These are phyloP conservation scores for Xylaria cubensis DNA, from an alignment of 495 filamentous ascomycete species.

Conservation along the genomic window DNA sequence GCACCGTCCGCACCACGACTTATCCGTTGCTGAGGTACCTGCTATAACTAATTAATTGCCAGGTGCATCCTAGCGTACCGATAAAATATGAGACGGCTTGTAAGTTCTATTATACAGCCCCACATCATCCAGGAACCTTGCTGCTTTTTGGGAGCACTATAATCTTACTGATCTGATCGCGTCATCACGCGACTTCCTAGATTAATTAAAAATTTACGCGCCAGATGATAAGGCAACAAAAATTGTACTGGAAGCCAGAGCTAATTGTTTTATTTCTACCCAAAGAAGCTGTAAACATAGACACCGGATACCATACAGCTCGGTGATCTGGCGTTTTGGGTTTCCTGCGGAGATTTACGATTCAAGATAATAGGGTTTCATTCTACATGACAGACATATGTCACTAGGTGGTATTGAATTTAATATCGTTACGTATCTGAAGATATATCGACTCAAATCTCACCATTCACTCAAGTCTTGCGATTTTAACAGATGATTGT, in stretches of 20 bases:
- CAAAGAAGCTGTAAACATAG: not conserved
- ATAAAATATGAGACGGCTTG: not conserved
- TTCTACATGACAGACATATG: not conserved
- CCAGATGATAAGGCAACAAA: not conserved
- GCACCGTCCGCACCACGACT: slow-evolving; percentile 13
- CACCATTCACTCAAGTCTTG: not conserved
- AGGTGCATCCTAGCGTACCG: slow-evolving; percentile 7
- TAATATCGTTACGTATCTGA: not conserved
- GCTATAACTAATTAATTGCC: not conserved
- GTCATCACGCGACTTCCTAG: slow-evolving; percentile 4
- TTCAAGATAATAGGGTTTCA: not conserved
- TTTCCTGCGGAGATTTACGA: not conserved
- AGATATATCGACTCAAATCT: not conserved
- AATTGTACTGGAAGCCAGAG: not conserved
- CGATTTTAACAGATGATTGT: slow-evolving; percentile 12
- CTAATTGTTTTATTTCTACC: not conserved
- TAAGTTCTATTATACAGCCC: not conserved
- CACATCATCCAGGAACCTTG: slow-evolving; percentile 1
- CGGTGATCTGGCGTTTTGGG: not conserved
- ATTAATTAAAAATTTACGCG: slow-evolving; percentile 10
- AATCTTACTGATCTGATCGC: not conserved
- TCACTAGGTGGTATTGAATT: not conserved
- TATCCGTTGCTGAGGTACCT: not conserved
- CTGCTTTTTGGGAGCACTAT: slow-evolving; percentile 1
- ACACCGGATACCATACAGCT: not conserved